These are phyloP conservation scores for Dothistroma septosporum DNA, from an alignment of 2,329 filamentous ascomycete genomes.

Conservation along the genomic window DNA sequence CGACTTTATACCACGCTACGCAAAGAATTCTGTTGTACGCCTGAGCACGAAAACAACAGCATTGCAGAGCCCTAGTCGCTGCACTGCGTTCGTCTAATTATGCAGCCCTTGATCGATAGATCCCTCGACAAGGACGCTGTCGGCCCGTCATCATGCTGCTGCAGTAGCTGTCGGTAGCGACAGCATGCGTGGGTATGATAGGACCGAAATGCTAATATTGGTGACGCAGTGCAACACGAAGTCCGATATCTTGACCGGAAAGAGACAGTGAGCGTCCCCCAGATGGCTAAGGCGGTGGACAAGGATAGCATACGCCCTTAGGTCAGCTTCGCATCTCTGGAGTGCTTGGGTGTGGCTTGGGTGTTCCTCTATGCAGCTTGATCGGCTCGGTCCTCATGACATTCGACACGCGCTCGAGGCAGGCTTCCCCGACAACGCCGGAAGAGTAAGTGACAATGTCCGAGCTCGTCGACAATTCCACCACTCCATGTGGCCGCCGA, in stretches of 20 bases:
- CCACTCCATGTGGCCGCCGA: neutral
- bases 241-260: neutral
- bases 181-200: neutral
- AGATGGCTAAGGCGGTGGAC: neutral
- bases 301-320: neutral
- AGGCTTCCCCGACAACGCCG: neutral
- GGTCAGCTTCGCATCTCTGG: neutral
- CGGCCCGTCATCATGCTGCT: constrained; percentile 1
- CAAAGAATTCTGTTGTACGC: neutral
- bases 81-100: neutral
- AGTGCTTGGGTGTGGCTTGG: neutral
- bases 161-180: constrained; percentile 3
- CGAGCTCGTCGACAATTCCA: neutral
- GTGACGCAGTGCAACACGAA: neutral
- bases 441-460: neutral
- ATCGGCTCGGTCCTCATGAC: neutral
- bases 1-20: constrained; percentile 1
- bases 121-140: neutral
- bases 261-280: neutral
- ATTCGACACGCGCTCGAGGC: neutral
- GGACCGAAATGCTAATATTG: neutral
- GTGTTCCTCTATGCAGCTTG: neutral
- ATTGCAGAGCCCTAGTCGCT: neutral
- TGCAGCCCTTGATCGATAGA: constrained; percentile 2
- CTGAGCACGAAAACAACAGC: neutral